These are phyloP conservation scores for Sporobolomyces phaffii DNA, from an alignment of 768 basidiomycete species.

Conservation along the genomic window DNA sequence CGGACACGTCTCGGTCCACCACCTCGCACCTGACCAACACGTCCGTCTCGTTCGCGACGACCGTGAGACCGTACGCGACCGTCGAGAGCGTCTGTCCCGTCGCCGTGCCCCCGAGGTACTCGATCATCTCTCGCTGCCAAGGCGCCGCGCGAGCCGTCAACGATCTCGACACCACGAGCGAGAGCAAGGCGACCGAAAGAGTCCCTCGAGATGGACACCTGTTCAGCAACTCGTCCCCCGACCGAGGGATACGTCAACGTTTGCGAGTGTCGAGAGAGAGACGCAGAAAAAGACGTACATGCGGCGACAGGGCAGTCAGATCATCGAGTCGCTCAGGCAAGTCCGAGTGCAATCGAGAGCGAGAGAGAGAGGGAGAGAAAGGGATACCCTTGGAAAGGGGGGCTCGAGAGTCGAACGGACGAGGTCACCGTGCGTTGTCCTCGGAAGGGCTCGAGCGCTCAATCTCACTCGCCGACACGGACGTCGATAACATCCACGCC, in stretches of 20 bases:
- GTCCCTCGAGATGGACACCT: conserved; percentile 11
- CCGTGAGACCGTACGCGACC: conserved; percentile 11
- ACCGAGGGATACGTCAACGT: too few relatives aligned
- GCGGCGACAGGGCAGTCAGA: neutral
- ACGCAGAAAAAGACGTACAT: too few relatives aligned
- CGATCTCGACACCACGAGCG: neutral
- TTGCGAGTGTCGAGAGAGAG: too few relatives aligned
- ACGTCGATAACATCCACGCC: neutral
- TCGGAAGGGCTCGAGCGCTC: too few relatives aligned
- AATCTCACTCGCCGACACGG: neutral
- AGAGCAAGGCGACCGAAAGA: neutral
- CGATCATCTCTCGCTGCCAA: conserved; percentile 14
- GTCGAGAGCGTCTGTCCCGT: conserved; percentile 28
- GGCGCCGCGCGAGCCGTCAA: neutral
- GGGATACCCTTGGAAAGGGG: too few relatives aligned
- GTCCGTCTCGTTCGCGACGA: conserved; percentile 13
- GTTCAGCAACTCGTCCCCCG: too few relatives aligned
- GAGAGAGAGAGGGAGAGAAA: too few relatives aligned
- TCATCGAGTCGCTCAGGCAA: neutral
- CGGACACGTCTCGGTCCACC: neutral
- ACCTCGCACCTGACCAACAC: conserved; percentile 3
- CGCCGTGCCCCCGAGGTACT: conserved; percentile 11
- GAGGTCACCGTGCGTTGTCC: too few relatives aligned
- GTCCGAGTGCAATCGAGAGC: too few relatives aligned
- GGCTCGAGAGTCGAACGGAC: too few relatives aligned